Evolutionary conservation across 1,284 basidiomycete genomes (phyloP), one percentile per base, ranked within the genome.

Genomic region (Tilletia caries): DNA sequence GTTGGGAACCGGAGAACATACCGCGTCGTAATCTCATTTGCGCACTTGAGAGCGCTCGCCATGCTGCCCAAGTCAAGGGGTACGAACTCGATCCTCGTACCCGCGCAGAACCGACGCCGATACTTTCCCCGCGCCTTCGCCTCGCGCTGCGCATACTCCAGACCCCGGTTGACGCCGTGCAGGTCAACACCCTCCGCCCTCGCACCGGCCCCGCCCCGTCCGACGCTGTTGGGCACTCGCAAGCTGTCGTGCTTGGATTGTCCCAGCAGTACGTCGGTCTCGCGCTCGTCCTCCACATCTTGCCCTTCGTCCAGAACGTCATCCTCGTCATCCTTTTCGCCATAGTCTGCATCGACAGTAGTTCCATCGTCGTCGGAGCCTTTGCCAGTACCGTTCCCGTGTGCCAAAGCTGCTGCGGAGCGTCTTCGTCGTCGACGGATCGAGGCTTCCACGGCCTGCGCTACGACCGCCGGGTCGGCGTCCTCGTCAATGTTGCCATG

Each of bases 51-150:
- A 12, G 79, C 80, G 50, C 77, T 82, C 12, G 70, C 77, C 70
- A 82, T 73, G 69, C 81, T 82, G 18, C 78, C 79, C 20, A 83
- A 70, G 70, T 83, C 82, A 41, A 83, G 71, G 8, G 80, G 68
- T 1, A 81, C 78, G 33, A 81, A 76, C 48, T 83, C 82, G 70
- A 83, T 79, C 67, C 68, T 70, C 3, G 79, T 80, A 34, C 78
- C 76, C 50, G 73, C 72, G 52, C 74, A 78, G 69, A 82, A 83
- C 23, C 75, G 70, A 32, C 73, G 73, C 33, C 81, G 73, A 48
- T 80, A 82, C 32, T 70, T 46, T 3, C 73, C 79, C 29, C 77
- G 75, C 27, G 81, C 80, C 0, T 69, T 73, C 32, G 72, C 73
- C 32, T 71, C 76, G 29, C 81, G 70, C 60, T 70, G 68, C 41